Evolutionary conservation across 305 asterid genomes (phyloP), one percentile per base, ranked within the genome.

Genomic region (Salvia sclarea): DNA sequence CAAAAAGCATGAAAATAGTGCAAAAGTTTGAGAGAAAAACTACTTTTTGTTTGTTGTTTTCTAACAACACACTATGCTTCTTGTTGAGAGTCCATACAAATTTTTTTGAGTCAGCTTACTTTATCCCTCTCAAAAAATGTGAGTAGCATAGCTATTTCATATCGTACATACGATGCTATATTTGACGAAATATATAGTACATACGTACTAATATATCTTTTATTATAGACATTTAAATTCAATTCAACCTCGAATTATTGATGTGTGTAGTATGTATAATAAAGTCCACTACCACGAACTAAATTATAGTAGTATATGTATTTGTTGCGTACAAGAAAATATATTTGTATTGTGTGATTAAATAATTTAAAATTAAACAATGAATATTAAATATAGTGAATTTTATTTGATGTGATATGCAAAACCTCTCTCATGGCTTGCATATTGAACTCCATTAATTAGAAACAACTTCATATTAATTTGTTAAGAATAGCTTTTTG

Each of bases 1-100:
- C 24, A n/a, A 55, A 68, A 64, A 64, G 72, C 76, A 63, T 3
- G 16, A 56, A 69, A 48, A 37, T 53, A 40, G 28, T 62, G 68
- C 30, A 65, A 48, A 57, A 58, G 68, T 40, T 3, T 8, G 45
- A 47, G 5, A 11, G 13, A 10, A 47, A 14, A 35, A 28, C 37
- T 20, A 17, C 2, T 73, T 53, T 50, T 30, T 6, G 64, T 47
- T 28, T n/a, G 35, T 11, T 66, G 52, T 59, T 61, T 35, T 45
- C 7, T 41, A 43, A 10, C 65, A 52, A n/a, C n/a, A n/a, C 43
- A 30, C 40, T 12, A 21, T 30, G 17, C 60, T 44, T 68, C 47
- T 64, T 64, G 76, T 65, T 59, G 17, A 12, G 70, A 11, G 33
- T 33, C 30, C 40, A 10, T 17, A 47, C 77, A 76, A 66, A 53